Evolutionary conservation across 148 eudicot genomes (phyloP).

Genomic region (Diospyros kaki): DNA sequence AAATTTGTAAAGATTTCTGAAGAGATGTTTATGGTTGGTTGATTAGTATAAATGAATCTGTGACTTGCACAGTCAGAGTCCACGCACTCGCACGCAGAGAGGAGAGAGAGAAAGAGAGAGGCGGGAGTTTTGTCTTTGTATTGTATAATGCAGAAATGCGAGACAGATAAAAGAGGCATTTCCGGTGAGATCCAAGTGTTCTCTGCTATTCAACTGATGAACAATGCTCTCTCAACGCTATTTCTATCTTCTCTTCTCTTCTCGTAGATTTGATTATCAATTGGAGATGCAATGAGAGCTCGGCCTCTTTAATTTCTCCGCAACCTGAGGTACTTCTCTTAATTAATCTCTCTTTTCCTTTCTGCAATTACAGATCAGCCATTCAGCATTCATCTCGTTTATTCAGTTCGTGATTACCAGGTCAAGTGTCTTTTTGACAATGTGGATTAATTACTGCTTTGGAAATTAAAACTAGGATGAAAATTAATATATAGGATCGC

Average conservation of each 20-base stretch:
- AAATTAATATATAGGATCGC: too few species aligned
- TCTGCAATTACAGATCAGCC: background rate
- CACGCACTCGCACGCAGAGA: background rate
- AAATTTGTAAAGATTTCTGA: background rate
- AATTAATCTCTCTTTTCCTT: background rate
- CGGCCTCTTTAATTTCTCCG: background rate
- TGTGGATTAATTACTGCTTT: too few species aligned
- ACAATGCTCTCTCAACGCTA: background rate
- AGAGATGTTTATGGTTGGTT: background rate
- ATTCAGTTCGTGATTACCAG: too few species aligned
- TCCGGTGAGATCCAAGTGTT: conserved; percentile 11
- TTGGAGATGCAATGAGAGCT: background rate
- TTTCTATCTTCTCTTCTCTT: background rate
- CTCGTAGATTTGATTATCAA: background rate
- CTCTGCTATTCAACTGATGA: background rate
- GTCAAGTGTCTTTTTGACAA: too few species aligned
- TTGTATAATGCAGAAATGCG: background rate
- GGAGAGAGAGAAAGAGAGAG: background rate
- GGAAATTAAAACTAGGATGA: too few species aligned
- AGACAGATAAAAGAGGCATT: background rate
- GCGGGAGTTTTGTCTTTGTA: background rate
- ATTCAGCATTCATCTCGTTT: too few species aligned
- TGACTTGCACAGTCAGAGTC: background rate
- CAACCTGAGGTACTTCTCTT: background rate
- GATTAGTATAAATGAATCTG: background rate